Conservation (phyloP, 352 stramenopile genomes). For the Phytopythium helicoides region DNA sequence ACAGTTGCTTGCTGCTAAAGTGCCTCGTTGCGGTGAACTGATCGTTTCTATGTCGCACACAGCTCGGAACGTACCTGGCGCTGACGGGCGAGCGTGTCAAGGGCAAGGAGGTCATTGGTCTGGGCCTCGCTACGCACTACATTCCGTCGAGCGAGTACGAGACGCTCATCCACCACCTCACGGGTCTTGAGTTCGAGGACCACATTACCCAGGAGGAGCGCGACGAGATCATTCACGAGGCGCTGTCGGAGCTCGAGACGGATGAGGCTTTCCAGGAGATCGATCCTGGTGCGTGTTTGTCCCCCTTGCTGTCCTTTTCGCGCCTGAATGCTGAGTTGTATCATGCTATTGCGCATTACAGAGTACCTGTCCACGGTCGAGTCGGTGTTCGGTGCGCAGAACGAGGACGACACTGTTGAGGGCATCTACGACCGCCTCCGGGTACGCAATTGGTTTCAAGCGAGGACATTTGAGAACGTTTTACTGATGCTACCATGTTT, state of each 20-base stretch:
- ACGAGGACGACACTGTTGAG: constrained; percentile 73
- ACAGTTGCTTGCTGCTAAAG: constrained; percentile 1
- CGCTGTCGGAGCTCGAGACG: constrained; percentile 72
- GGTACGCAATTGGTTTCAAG: constrained; percentile 10
- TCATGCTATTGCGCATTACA: constrained; percentile 7
- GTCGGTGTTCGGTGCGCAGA: constrained; percentile 68
- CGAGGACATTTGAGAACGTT: not conserved
- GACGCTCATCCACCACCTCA: constrained; percentile 86
- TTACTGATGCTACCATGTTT: constrained; percentile 13
- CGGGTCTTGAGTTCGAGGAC: constrained; percentile 68
- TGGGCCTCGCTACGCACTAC: constrained; percentile 97
- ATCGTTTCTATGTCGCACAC: not conserved
- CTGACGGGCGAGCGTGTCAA: constrained; percentile 93
- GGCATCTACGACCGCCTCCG: constrained; percentile 61
- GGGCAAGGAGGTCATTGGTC: constrained; percentile 87
- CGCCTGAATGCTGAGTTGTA: constrained; percentile 10
- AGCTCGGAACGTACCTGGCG: constrained; percentile 93
- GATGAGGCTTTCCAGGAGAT: constrained; percentile 85
- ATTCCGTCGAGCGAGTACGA: constrained; percentile 86
- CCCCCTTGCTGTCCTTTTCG: constrained; percentile 15
- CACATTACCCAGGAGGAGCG: constrained; percentile 76
- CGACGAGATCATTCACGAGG: constrained; percentile 84
- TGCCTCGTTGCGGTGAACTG: too few relatives aligned
- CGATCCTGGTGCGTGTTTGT: constrained; percentile 37
- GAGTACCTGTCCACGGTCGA: constrained; percentile 79